phyloP scores from a whole-genome alignment of 805 yeast species.

The Kuraishia molischiana region DNA sequence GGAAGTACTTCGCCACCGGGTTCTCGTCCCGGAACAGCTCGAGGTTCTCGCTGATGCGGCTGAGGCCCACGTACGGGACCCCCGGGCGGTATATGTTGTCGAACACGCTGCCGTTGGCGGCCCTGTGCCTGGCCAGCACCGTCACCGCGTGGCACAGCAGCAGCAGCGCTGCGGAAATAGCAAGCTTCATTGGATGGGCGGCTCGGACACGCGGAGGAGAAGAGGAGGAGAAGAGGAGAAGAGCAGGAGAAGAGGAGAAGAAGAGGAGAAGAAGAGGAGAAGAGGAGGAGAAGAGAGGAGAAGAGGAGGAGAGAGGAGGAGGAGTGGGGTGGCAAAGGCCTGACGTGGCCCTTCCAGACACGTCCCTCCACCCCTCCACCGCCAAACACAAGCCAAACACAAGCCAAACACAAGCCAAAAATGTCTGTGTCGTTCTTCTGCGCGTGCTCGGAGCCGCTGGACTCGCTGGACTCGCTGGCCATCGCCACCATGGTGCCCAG shows the following conservation, averaged over 20 bases:
- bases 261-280: not conserved
- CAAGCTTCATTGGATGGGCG: too few relatives aligned
- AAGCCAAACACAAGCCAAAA: too few relatives aligned
- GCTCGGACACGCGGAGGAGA: too few relatives aligned
- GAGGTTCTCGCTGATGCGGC: not conserved
- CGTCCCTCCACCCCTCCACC: too few relatives aligned
- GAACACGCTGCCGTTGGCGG: conserved; percentile 11
- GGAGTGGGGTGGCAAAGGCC: too few relatives aligned
- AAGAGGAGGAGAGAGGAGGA: too few relatives aligned
- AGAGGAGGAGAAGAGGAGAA: too few relatives aligned
- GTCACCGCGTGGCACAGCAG: too few relatives aligned
- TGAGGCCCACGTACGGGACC: conserved; percentile 31
- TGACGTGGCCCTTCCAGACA: too few relatives aligned
- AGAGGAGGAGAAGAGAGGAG: conserved; percentile 3
- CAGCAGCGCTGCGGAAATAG: too few relatives aligned
- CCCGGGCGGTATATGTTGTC: conserved; percentile 60
- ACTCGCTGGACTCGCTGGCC: not conserved
- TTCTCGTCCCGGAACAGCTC: not conserved
- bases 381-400: too few relatives aligned
- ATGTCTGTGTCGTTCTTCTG: conserved; percentile 1
- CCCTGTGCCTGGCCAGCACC: too few relatives aligned
- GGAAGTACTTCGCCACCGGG: not conserved
- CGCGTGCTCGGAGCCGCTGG: conserved; percentile 1
- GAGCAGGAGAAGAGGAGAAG: not conserved
- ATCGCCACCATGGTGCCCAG: not conserved